Evolutionary conservation across 495 filamentous ascomycete genomes (phyloP).

Genomic region (Clavariopsis aquatica): DNA sequence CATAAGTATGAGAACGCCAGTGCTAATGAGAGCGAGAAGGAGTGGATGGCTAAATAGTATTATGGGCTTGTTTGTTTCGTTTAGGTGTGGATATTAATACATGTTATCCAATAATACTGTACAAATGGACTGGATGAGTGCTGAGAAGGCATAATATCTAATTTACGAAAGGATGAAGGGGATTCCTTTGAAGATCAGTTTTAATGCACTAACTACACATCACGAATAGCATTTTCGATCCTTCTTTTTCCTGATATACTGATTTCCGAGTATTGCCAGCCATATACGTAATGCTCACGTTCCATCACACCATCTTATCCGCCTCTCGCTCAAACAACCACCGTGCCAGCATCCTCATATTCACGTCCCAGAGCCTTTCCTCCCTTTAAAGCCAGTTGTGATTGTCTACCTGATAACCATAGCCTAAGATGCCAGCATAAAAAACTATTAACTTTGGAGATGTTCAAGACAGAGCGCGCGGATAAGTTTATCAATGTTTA

Average conservation of each 20-base stretch:
- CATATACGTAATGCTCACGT: neutral
- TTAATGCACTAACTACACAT: neutral
- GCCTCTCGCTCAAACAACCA: neutral
- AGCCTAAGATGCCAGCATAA: neutral
- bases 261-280: neutral
- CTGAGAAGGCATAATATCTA: too few relatives aligned
- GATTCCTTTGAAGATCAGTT: too few relatives aligned
- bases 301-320: neutral
- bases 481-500: neutral
- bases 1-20: constrained; percentile 7
- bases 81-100: neutral
- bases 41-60: constrained; percentile 7
- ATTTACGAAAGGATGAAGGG: too few relatives aligned
- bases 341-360: neutral
- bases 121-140: too few relatives aligned
- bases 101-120: too few relatives aligned
- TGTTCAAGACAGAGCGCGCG: neutral
- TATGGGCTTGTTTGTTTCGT: neutral
- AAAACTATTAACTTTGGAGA: neutral
- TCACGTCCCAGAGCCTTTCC: neutral
- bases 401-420: neutral
- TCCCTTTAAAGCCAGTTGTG: neutral
- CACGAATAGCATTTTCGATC: neutral
- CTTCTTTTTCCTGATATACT: neutral
- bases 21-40: constrained; percentile 3